These are phyloP conservation scores for Pseudocercospora pini-densiflorae DNA, from an alignment of 2,329 filamentous ascomycete species.

Conservation along the genomic window DNA sequence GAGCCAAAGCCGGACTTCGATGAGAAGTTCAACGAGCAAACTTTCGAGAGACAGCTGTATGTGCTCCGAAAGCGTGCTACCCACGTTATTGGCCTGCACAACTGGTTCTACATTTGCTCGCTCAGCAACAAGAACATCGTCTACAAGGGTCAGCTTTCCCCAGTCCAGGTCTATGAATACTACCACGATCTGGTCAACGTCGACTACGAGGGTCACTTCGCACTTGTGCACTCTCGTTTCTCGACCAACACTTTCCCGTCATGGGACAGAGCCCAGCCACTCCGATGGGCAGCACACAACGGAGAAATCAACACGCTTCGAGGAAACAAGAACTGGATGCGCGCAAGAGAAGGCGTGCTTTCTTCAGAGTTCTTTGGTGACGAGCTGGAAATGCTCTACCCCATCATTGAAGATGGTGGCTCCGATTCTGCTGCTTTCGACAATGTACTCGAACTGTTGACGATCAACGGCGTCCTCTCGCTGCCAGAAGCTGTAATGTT, in stretches of 20 bases:
- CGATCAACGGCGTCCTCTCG: slow-evolving; percentile 94
- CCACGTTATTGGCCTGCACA: slow-evolving; percentile 91
- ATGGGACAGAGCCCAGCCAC: slow-evolving; percentile 95
- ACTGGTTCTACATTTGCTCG: slow-evolving; percentile 99
- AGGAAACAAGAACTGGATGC: slow-evolving; percentile 99
- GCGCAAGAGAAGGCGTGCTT: slow-evolving; percentile 92
- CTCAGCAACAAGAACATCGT: slow-evolving; percentile 98
- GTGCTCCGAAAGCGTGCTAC: slow-evolving; percentile 93
- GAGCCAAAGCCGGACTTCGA: slow-evolving; percentile 79
- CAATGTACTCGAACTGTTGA: slow-evolving; percentile 91
- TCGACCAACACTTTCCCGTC: slow-evolving; percentile 98
- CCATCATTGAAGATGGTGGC: slow-evolving; percentile 93
- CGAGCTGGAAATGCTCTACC: slow-evolving; percentile 87
- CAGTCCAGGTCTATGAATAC: slow-evolving; percentile 96
- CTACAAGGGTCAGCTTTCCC: slow-evolving; percentile 95
- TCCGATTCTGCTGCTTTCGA: slow-evolving; percentile 98
- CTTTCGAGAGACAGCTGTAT: slow-evolving; percentile 93
- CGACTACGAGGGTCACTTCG: slow-evolving; percentile 97
- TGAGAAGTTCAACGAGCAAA: slow-evolving; percentile 78
- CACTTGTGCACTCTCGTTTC: slow-evolving; percentile 94
- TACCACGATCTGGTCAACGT: slow-evolving; percentile 97
- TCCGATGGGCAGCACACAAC: slow-evolving; percentile 97
- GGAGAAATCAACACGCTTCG: slow-evolving; percentile 98
- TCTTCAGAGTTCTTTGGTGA: slow-evolving; percentile 91
- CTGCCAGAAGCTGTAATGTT: slow-evolving; percentile 97